These are phyloP conservation scores for Acorus calamus DNA, from an alignment of 106 monocot species.

Conservation along the genomic window DNA sequence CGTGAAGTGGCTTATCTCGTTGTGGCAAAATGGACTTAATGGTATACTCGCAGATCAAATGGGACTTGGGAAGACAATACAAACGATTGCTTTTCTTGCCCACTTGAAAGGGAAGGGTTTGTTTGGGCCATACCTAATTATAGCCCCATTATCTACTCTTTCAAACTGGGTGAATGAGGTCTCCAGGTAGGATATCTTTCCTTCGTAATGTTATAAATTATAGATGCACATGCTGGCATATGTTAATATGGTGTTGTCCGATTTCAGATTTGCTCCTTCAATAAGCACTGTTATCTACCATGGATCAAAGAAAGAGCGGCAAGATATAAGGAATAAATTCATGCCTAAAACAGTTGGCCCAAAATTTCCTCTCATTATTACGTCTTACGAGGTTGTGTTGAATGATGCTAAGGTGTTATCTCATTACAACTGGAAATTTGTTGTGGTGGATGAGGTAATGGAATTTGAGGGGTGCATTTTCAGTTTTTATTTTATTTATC, in stretches of 20 bases:
- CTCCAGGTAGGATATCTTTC: conserved; percentile 38
- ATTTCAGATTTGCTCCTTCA: conserved; percentile 74
- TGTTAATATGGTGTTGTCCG: background rate
- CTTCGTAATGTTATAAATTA: background rate
- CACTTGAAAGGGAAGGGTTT: conserved; percentile 90
- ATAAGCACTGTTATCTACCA: conserved; percentile 72
- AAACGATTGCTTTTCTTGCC: conserved; percentile 92
- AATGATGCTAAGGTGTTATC: conserved; percentile 54
- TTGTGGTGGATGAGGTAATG: conserved; percentile 89
- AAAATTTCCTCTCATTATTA: conserved; percentile 70
- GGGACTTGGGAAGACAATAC: conserved; percentile 97
- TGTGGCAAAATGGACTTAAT: conserved; percentile 99
- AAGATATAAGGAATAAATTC: conserved; percentile 47
- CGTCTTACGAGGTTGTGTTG: conserved; percentile 76
- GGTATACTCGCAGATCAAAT: conserved; percentile 98
- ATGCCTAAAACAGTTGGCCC: conserved; percentile 66
- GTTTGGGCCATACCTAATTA: conserved; percentile 79
- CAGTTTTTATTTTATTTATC: background rate
- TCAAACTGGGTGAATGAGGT: conserved; percentile 93
- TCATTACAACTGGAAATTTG: conserved; percentile 83
- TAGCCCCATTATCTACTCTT: conserved; percentile 94
- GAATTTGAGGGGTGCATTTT: conserved; percentile 4
- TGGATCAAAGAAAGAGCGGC: conserved; percentile 60
- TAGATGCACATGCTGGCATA: background rate
- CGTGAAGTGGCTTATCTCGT: conserved; percentile 89